Evolutionary conservation across 176 grass and related monocot genomes (phyloP), one percentile per base, ranked within the genome.

Genomic region (Cymbopogon citratus): DNA sequence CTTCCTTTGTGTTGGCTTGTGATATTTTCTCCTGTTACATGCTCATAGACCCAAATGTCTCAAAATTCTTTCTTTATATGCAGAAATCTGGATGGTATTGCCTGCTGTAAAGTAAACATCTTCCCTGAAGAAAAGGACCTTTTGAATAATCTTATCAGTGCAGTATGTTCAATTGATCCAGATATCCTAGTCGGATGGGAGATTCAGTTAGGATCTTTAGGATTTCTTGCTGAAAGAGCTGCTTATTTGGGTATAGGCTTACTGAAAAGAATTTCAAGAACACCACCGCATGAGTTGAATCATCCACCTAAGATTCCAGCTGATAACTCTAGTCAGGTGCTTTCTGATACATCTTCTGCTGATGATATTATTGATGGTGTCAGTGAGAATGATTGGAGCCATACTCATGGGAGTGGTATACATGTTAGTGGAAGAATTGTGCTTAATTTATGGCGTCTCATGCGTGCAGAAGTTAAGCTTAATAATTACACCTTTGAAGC

Each of bases 361-460:
- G 68, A 87, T 71, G 64, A 65, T 78, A 51, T 78, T 90, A 67
- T 82, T 89, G 67, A 82, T 72, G 82, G 87, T 86, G 63, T 82
- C 39, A 69, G 60, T 71, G 90, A 90, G 54, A 87, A 89, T 23
- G 84, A 89, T 79, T 92, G 90, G 95, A 89, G 86, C 44, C 87
- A 89, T 65, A 89, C 79, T 64, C 95, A 94, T 91, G 86, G 78
- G 11, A 92, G 90, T 73, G 95, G 92, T 79, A 79, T 98, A 86
- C 95, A 94, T 91, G 90, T 98, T 63, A 88, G 86, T 74, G 95
- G 95, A 63, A 91, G 95, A 80, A 94, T 98, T 75, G 86, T 98
- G 64, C 75, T 98, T 77, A 94, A 98, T 85, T 73, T 98, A 83
- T 98, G 95, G 95, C 88, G 90, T 35, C 89, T 98, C 46, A 94